A percentile compares a stretch with the other conserved stretches of the same genome.
These are phyloP conservation scores for Xylariomycetidae sp. DNA, from an alignment of 2,329 filamentous ascomycete species.

Conservation along the genomic window DNA sequence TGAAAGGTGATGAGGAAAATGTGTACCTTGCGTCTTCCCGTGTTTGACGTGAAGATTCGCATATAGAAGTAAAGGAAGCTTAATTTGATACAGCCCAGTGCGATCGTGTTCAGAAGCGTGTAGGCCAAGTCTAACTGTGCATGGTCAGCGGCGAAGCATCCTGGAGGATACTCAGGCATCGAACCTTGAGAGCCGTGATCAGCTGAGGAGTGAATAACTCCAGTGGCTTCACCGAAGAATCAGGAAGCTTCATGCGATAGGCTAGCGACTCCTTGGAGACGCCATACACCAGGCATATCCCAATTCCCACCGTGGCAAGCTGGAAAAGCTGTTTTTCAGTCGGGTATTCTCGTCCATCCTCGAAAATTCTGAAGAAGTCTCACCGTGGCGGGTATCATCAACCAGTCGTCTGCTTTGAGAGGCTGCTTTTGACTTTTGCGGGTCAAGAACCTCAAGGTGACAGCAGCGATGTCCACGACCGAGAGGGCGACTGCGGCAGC, in stretches of 20 bases:
- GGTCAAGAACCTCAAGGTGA: constrained; percentile 13
- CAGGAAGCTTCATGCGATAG: too few species aligned
- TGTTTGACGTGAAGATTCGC: constrained; percentile 12
- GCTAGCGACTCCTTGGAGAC: too few species aligned
- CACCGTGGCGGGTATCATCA: constrained; percentile 15
- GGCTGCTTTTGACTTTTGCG: constrained; percentile 10
- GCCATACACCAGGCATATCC: too few species aligned
- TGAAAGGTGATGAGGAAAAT: constrained; percentile 6
- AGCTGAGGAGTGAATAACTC: too few species aligned
- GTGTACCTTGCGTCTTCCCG: constrained; percentile 7
- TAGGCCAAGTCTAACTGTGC: constrained; percentile 12
- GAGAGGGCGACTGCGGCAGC: background rate
- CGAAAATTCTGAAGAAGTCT: background rate
- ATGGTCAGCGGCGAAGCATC: too few species aligned
- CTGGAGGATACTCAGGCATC: too few species aligned
- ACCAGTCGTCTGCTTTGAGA: constrained; percentile 13
- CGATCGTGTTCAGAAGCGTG: constrained; percentile 11
- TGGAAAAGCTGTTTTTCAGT: too few species aligned
- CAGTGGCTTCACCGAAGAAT: too few species aligned
- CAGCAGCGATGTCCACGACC: constrained; percentile 7
- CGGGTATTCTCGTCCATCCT: too few species aligned
- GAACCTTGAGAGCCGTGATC: too few species aligned
- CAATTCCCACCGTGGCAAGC: too few species aligned
- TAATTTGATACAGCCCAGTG: constrained; percentile 11
- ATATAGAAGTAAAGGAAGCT: constrained; percentile 15